Evolutionary conservation across 2,329 filamentous ascomycete genomes (phyloP), one percentile per base, ranked within the genome.

Genomic region (Graphilbum fragrans): DNA sequence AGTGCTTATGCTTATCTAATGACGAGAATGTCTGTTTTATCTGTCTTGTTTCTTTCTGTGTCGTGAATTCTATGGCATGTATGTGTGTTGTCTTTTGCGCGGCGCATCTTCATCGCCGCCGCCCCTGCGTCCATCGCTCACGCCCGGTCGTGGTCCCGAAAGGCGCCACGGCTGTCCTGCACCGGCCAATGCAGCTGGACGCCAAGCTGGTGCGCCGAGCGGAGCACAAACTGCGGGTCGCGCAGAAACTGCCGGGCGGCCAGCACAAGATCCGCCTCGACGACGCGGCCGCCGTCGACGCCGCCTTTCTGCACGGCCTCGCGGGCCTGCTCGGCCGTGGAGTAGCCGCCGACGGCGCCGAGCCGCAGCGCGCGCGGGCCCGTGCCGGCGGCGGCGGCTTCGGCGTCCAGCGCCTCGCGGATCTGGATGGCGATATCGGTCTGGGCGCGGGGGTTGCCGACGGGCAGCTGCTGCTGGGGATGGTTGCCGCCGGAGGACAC

Each of bases 231-330:
- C 44, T 84, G 79, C 0, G 87, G 83, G 54, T 94, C 86, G 57
- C 86, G 77, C 62, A 93, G 69, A 60, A 92, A 92, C 53, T 82
- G 80, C 42, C 86, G 69, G 0, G 75, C 88, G 2, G 82, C 69
- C 17, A 90, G 68, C 0, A 81, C 77, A n/a, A 88, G 58, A 55
- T 95, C 87, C 1, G 72, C 74, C 55, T 66, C 62, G 16, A 68
- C 53, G 49, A 45, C 51, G 39, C 52, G 53, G 6, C 64, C 63
- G n/a, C 43, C 43, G 39, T 37, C 37, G 14, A 41, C 11, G 38
- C 53, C 55, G 16, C 57, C 61, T 42, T 65, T 62, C 53, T 77
- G 81, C 44, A 63, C 74, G 49, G 68, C 62, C 1, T 60, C 59
- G 42, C 77, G 71, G 6, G 85, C 86, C 57, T 81, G 70, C 51